These are phyloP conservation scores for Malus domestica DNA, from an alignment of 306 rosid species.

Conservation along the genomic window ASM211411v1 NC_041804.1:20510001-20510500, in stretches of 20 bases:
- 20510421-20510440: background rate
- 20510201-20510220: constrained; percentile 4
- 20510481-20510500: background rate
- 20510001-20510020: constrained; percentile 33
- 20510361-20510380: constrained; percentile 13
- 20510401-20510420: background rate
- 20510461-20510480: background rate
- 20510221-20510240: background rate
- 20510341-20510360: constrained; percentile 1
- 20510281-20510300: constrained; percentile 2
- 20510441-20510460: background rate
- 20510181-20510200: background rate
- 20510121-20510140: constrained; percentile 56
- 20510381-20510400: background rate
- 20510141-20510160: constrained; percentile 59
- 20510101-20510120: constrained; percentile 53
- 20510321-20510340: constrained; percentile 6
- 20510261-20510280: constrained; percentile 7
- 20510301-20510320: background rate
- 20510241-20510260: background rate
- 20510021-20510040: constrained; percentile 24
- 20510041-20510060: constrained; percentile 78
- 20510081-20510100: constrained; percentile 52
- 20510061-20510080: constrained; percentile 52
- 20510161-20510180: background rate